phyloP scores from a whole-genome alignment of 1,284 basidiomycete species.

The Papiliotrema nemorosa region DNA sequence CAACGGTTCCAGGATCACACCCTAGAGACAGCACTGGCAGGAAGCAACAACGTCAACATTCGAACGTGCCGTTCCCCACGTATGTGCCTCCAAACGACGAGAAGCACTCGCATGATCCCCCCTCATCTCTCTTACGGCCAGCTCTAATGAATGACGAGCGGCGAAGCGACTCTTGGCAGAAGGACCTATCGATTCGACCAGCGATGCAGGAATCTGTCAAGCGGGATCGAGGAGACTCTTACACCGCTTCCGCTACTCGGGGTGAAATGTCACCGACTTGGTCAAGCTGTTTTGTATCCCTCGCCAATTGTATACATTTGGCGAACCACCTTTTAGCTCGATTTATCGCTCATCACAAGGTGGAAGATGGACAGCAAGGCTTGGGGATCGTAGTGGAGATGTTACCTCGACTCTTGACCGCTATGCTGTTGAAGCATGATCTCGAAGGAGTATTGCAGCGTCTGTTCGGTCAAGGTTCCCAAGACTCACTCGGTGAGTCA shows the following conservation, averaged over 20 bases:
- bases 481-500: neutral
- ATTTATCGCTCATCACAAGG: slow-evolving; percentile 10
- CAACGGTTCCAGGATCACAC: neutral
- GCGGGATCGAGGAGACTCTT: too few species aligned
- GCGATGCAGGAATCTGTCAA: too few species aligned
- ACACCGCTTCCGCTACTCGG: too few species aligned
- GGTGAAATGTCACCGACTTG: slow-evolving; percentile 7
- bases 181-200: too few species aligned
- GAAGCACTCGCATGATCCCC: too few species aligned
- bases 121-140: too few species aligned
- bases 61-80: too few species aligned
- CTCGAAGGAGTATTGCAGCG: slow-evolving; percentile 4
- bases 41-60: too few species aligned
- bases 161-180: too few species aligned
- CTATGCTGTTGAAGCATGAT: slow-evolving; percentile 11
- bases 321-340: neutral
- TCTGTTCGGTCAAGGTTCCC: slow-evolving; percentile 10
- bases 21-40: too few species aligned
- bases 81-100: too few species aligned
- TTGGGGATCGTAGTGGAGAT: slow-evolving; percentile 3
- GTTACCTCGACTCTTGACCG: slow-evolving; percentile 6
- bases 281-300: slow-evolving; percentile 15
- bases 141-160: too few species aligned
- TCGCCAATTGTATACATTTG: slow-evolving; percentile 14
- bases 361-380: neutral